Evolutionary conservation across 352 stramenopile genomes (phyloP), one percentile per base, ranked within the genome.

Genomic region (Blastocystis hominis): DNA sequence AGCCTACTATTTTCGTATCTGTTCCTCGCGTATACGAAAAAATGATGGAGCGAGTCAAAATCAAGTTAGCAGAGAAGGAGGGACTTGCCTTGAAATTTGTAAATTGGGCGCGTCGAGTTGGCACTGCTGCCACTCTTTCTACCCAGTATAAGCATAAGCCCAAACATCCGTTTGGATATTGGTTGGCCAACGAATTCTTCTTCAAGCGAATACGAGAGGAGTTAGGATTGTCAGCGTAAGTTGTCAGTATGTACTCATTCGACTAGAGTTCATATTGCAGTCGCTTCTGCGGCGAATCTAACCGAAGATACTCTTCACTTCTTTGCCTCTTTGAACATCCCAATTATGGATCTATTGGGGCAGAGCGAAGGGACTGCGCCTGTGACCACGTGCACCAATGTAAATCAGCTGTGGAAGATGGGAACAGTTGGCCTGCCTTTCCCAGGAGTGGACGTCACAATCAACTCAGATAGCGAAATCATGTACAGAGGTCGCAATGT

Each of bases 241-340:
- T 79, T 86, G 40, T 89, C 88, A 88, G 92, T 86, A 30, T 80
- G 34, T 47, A 90, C 59, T 38, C 10, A 53, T 88, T 47, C 59
- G 42, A 40, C 46, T 46, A 75, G 40, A 30, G 38, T 63, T 88
- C 42, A 75, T 88, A 15, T 50, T 62, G 42, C 86, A 70, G 63
- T 70, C 30, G 44, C 50, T 88, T 42, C 91, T 2, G 95, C 95
- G 6, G 95, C 95, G 38, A 95, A 95, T 2, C 97, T 98, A 81
- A 93, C 93, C 76, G 89, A 91, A n/a, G 94, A 98, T 86, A 93
- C 96, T 15, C 90, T 98, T 13, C 91, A 96, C 46, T 98, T 97
- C 90, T 97, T 98, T 88, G 93, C 92, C 72, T 97, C 94, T 30
- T 89, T 98, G 36, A 95, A 98, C 88, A 91, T 98, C 59, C 94